Evolutionary conservation across 495 filamentous ascomycete genomes (phyloP).

Genomic region (Lasiosphaeria miniovina): DNA sequence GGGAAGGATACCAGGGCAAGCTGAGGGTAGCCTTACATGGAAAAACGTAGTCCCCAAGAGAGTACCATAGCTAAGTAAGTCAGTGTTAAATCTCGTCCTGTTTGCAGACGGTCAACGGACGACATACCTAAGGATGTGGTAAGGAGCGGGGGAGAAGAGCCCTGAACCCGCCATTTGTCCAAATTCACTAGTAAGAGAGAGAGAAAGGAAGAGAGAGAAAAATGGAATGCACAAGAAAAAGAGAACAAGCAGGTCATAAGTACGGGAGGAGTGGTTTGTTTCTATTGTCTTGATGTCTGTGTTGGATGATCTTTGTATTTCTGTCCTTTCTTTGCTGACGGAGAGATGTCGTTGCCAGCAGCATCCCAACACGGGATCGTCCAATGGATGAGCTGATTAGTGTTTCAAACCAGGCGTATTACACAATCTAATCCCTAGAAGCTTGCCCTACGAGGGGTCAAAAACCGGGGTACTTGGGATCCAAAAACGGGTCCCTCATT

Average conservation of each 20-base stretch:
- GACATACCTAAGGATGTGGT: constrained; percentile 71
- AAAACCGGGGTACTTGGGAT: not conserved
- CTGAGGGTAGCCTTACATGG: constrained; percentile 51
- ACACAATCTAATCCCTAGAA: not conserved
- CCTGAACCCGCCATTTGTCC: constrained; percentile 1
- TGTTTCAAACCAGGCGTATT: too few species aligned
- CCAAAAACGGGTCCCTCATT: not conserved
- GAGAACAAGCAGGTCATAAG: not conserved
- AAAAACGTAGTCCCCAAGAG: constrained; percentile 75
- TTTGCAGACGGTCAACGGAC: not conserved
- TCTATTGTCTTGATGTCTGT: too few species aligned
- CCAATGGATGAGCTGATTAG: too few species aligned
- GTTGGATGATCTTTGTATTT: too few species aligned
- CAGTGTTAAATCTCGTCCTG: not conserved
- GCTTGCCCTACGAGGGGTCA: not conserved
- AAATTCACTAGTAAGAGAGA: too few species aligned
- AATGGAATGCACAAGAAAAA: too few species aligned
- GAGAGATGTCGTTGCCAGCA: too few species aligned
- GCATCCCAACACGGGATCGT: too few species aligned
- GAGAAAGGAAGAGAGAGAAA: too few species aligned
- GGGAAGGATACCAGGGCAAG: not conserved
- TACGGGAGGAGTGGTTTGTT: not conserved
- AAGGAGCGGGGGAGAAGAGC: constrained; percentile 62
- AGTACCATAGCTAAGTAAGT: constrained; percentile 82
- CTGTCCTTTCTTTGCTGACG: too few species aligned